These are phyloP conservation scores for Aspergillus homomorphus DNA, from an alignment of 495 filamentous ascomycete genomes.

Conservation along the genomic window DNA sequence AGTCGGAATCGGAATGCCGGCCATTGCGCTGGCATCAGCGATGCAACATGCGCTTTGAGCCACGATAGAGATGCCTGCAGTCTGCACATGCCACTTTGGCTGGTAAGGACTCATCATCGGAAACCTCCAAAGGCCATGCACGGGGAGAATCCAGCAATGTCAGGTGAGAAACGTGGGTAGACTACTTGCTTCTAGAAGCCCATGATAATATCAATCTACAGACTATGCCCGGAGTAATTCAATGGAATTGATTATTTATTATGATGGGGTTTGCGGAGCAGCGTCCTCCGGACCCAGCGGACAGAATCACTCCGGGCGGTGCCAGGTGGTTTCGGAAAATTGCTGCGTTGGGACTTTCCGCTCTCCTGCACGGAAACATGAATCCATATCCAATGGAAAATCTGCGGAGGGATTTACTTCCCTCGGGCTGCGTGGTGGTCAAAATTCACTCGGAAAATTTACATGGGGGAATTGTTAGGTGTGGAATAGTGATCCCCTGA, in stretches of 20 bases:
- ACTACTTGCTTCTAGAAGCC: background rate
- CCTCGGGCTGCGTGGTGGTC: no score
- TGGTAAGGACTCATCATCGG: no score
- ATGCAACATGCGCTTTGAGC: no score
- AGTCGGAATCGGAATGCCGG: no score
- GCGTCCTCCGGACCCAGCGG: constrained; percentile 29
- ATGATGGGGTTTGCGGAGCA: constrained; percentile 25
- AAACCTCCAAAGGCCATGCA: no score
- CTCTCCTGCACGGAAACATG: background rate
- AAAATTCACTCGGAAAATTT: background rate
- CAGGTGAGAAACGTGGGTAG: background rate
- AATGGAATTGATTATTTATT: background rate
- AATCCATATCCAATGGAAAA: no score
- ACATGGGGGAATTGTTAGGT: background rate
- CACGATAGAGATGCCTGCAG: no score
- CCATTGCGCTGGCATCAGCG: no score
- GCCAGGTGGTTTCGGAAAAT: background rate
- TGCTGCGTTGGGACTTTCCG: constrained; percentile 1
- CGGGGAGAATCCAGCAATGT: background rate
- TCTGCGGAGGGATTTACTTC: no score
- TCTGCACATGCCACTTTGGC: no score
- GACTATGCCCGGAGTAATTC: background rate
- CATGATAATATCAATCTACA: background rate
- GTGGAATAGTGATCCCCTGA: background rate
- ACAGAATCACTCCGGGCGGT: constrained; percentile 1